phyloP scores from a whole-genome alignment of 345 rosid genomes.

The Salix suchowensis region DNA sequence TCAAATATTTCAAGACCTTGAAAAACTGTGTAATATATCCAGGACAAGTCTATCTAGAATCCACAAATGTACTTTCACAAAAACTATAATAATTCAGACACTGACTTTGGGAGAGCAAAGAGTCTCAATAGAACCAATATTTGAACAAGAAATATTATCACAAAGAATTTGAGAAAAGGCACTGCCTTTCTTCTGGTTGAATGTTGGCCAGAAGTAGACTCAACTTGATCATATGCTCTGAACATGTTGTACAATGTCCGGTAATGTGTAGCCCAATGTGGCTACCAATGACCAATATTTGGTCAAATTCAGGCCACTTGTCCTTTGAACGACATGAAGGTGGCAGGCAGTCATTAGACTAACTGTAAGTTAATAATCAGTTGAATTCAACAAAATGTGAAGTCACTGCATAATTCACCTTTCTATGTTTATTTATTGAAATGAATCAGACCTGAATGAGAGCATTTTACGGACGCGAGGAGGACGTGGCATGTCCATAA shows the following conservation, averaged over 20 bases:
- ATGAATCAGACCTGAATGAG: constrained; percentile 63
- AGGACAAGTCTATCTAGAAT: constrained; percentile 8
- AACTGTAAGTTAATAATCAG: no score
- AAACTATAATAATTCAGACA: neutral
- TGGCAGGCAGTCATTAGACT: neutral
- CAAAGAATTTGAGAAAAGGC: no score
- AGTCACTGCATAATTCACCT: neutral
- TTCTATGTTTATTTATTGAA: constrained; percentile 4
- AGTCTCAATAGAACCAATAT: neutral
- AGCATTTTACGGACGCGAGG: constrained; percentile 92
- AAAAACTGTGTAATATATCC: neutral
- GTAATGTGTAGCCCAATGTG: no score
- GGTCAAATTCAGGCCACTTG: no score
- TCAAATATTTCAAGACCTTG: neutral
- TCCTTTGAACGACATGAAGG: no score
- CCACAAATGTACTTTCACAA: neutral
- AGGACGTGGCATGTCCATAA: constrained; percentile 97
- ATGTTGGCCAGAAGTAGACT: no score
- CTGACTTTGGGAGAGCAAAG: neutral
- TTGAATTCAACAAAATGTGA: no score
- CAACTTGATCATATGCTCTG: no score
- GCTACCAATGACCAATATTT: no score
- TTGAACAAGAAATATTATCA: no score
- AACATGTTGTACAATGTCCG: no score
- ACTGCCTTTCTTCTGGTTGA: no score